Base-by-base conservation (phyloP, 139 green algal species). In the Edaphochlamys debaryana region DNA sequence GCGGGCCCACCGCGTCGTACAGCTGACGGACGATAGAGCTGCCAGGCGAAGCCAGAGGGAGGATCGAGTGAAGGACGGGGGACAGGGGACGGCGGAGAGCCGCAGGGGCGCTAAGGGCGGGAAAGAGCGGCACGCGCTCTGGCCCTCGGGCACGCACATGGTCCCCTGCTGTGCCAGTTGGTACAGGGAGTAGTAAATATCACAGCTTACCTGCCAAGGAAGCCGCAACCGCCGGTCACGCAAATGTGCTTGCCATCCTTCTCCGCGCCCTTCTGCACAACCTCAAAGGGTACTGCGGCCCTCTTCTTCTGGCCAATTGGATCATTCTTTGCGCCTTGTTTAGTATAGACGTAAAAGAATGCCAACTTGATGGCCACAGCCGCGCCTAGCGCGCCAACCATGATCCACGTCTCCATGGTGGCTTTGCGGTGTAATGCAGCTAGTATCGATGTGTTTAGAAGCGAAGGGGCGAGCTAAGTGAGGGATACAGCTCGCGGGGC, bases 211-310 rank as follows among this genome's bases (percentile, higher is more conserved):
- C 66, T 84, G 23, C 78, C 78, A 0, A 84, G 37, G 27, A 77
- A 76, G 36, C 78, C 78, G 34, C 78, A 84, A 3, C 78, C 78
- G 2, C 78, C 78, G 1, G 78, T 84, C 0, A 84, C 66, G 27
- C 76, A 45, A 15, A 84, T 36, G 20, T 37, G 64, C 48, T 84
- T 75, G 32, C 0, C 22, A 23, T n/a, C 9, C 17, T 32, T 45
- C 20, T 82, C 23, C 7, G 29, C 4, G 23, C 75, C 75, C 37
- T 52, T 81, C 32, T 71, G 58, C 30, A 81, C 60, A 11, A 81
- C 41, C n/a, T 81, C 30, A 42, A 40, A 81, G 0, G 60, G 60
- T 29, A 34, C 36, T 0, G 40, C 11, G 45, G 45, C 45, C 45
- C 45, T 9, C 56, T 63, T 25, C 8, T 72, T 81, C 23, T 81